Evolutionary conservation across 2,329 filamentous ascomycete genomes (phyloP), one percentile per base, ranked within the genome.

Genomic region (Chaetomium olivaceum): DNA sequence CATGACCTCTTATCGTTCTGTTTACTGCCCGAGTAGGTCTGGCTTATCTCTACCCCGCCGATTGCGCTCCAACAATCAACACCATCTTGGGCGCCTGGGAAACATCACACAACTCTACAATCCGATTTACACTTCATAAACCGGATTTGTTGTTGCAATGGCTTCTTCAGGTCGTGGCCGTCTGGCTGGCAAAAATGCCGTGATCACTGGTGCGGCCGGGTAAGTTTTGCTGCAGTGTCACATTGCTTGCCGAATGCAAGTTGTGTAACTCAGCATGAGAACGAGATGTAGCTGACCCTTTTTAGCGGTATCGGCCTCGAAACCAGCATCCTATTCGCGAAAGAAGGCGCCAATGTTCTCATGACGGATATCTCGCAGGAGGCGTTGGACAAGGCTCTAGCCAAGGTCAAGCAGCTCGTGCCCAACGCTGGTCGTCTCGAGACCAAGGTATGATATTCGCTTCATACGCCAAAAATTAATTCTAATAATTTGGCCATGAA

Each of bases 231-330:
- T 21, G 46, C 46, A 23, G 39, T 6, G 46, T 48, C 46, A 12
- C 31, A 36, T 12, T 36, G 11, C 31, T 19, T 57, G 9, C 21
- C 46, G n/a, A 19, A 48, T 3, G 33, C 33, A 36, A 36, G 33
- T 36, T 12, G 33, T 36, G 33, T 36, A 36, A 36, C 33, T 7
- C 6, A 48, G 21, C n/a, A 21, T 46, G n/a, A 14, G 31, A 43
- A n/a, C 25, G 21, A 50, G n/a, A 2, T 1, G 43, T 50, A 7
- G 25, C 61, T 72, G 31, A 74, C 62, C 52, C 39, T 25, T 25
- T 7, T 25, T 74, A 93, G 93, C 74, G 93, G 93, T 74, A 97
- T 97, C 74, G 93, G 93, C 71, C 90, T 97, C 58, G 93, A 97
- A 81, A 97, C 93, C 2, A 87, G 86, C 63, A 93, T 97, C 71